phyloP scores from a whole-genome alignment of 441 rosid genomes.

The Gossypium schwendimanii region DNA sequence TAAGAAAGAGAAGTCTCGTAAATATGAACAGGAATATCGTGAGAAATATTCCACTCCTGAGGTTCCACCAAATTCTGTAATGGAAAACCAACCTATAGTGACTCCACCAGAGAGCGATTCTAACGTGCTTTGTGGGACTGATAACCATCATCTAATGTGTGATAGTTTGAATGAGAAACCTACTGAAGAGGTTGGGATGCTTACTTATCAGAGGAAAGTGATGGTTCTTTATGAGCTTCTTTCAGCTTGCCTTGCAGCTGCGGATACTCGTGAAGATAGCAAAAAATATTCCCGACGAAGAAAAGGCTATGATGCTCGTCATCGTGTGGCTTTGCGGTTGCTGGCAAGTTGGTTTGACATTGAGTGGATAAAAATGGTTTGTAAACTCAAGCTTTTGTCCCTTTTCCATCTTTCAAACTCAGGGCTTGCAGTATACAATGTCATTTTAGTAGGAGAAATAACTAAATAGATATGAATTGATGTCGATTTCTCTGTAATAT shows the following conservation, averaged over 20 bases:
- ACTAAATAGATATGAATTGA: background rate
- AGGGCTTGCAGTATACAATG: background rate
- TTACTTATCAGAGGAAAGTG: constrained; percentile 57
- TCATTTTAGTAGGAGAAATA: background rate
- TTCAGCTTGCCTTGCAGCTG: constrained; percentile 77
- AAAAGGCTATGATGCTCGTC: constrained; percentile 88
- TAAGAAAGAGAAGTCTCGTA: constrained; percentile 53
- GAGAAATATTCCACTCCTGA: constrained; percentile 46
- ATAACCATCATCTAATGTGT: constrained; percentile 13
- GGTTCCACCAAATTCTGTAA: constrained; percentile 27
- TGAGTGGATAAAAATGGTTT: constrained; percentile 76
- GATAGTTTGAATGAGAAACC: constrained; percentile 37
- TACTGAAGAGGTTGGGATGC: constrained; percentile 51
- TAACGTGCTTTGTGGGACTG: constrained; percentile 6
- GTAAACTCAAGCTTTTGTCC: constrained; percentile 21
- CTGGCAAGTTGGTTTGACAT: constrained; percentile 76
- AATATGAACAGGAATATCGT: constrained; percentile 55
- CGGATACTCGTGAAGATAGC: constrained; percentile 41
- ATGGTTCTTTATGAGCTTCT: constrained; percentile 77
- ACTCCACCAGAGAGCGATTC: constrained; percentile 12
- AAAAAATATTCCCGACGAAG: constrained; percentile 41
- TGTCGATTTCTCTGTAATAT: constrained; percentile 1
- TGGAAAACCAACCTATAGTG: constrained; percentile 13
- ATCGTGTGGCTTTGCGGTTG: constrained; percentile 74
- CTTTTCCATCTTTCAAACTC: background rate